A percentile compares a stretch with the other conserved stretches of the same genome.
phyloP scores from a whole-genome alignment of 2,329 filamentous ascomycete species.

The Fusarium phyllophilum region DNA sequence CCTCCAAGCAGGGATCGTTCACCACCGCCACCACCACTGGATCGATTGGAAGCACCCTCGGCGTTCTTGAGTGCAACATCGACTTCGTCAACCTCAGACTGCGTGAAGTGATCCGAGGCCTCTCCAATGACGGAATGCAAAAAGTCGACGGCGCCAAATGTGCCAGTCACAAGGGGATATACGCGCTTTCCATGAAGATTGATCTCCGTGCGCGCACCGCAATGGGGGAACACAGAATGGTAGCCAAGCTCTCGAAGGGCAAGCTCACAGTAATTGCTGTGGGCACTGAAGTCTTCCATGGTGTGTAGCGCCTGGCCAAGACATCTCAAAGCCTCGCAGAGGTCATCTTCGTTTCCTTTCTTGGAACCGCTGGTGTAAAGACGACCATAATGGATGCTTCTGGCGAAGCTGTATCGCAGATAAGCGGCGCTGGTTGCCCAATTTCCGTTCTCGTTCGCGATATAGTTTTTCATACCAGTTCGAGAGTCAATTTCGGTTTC shows the following conservation, averaged over 20 bases:
- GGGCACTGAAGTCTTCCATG: slow-evolving; percentile 81
- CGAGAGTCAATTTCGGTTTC: slow-evolving; percentile 78
- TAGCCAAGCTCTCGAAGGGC: slow-evolving; percentile 80
- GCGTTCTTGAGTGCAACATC: slow-evolving; percentile 79
- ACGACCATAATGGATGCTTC: slow-evolving; percentile 81
- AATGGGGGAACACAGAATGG: slow-evolving; percentile 83
- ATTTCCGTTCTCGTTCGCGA: slow-evolving; percentile 85
- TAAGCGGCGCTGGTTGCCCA: slow-evolving; percentile 94
- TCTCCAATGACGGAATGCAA: slow-evolving; percentile 82
- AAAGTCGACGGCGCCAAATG: slow-evolving; percentile 85
- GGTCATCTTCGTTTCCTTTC: slow-evolving; percentile 75
- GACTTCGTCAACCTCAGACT: slow-evolving; percentile 85
- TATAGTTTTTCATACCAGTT: slow-evolving; percentile 99
- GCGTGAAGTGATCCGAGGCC: slow-evolving; percentile 84
- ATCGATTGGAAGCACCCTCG: slow-evolving; percentile 58
- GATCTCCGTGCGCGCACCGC: slow-evolving; percentile 73
- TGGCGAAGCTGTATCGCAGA: slow-evolving; percentile 77
- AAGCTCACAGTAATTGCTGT: slow-evolving; percentile 86
- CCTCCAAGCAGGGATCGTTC: slow-evolving; percentile 51
- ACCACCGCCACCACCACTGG: slow-evolving; percentile 46
- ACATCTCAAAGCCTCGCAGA: slow-evolving; percentile 82
- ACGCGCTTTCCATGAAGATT: slow-evolving; percentile 71
- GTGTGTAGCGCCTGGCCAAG: slow-evolving; percentile 81
- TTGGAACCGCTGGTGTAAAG: slow-evolving; percentile 75
- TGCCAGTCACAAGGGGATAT: slow-evolving; percentile 77